Percentiles rank a stretch among this genome's conserved stretches.
These are phyloP conservation scores for Termitomyces sp. DNA, from an alignment of 1,284 basidiomycete species.

Conservation along the genomic window DNA sequence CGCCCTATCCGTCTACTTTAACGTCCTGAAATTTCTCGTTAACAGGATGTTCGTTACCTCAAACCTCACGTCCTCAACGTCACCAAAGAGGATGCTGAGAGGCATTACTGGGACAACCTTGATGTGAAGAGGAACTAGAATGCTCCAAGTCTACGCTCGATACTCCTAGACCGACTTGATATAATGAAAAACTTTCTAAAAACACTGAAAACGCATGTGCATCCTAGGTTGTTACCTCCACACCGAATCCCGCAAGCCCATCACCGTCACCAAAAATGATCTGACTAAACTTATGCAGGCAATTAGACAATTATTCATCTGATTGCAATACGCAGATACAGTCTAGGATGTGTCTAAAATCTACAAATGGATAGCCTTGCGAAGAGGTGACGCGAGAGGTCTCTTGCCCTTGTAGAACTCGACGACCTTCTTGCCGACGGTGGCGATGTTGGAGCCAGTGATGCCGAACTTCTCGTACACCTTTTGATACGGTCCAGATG, in stretches of 20 bases:
- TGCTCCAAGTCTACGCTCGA: conserved; percentile 1
- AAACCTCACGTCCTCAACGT: conserved; percentile 77
- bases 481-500: conserved; percentile 85
- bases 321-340: conserved; percentile 1
- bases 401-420: conserved; percentile 84
- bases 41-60: conserved; percentile 89
- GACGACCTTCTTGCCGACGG: conserved; percentile 80
- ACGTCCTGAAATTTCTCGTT: conserved; percentile 8
- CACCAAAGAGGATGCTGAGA: conserved; percentile 75
- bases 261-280: background rate
- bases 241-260: background rate
- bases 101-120: conserved; percentile 80
- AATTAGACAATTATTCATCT: too few species aligned
- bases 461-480: conserved; percentile 89
- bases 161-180: conserved; percentile 4
- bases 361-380: conserved; percentile 56
- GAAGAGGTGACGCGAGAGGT: conserved; percentile 73
- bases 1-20: background rate
- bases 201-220: background rate
- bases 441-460: conserved; percentile 78
- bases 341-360: conserved; percentile 9
- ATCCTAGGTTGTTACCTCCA: too few species aligned
- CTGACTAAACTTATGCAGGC: background rate
- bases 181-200: conserved; percentile 5
- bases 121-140: conserved; percentile 58